phyloP scores from a whole-genome alignment of 805 yeast species.

The Kluyveromyces dobzhanskii region DNA sequence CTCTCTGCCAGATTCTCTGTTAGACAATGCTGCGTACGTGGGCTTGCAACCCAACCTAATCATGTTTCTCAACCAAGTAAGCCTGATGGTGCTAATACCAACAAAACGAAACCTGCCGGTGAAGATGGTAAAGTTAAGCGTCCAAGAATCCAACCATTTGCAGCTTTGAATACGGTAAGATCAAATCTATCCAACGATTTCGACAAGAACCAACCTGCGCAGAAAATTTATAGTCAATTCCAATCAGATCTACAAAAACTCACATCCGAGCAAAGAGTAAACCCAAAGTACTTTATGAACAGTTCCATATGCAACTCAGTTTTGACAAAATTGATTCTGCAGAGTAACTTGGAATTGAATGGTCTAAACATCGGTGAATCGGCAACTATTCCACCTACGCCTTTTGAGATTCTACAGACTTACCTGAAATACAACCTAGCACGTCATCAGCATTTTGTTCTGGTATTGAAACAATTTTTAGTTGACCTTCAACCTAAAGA shows the following conservation, averaged over 20 bases:
- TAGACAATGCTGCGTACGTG: neutral
- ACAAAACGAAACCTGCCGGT: neutral
- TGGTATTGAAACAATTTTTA: conserved; percentile 18
- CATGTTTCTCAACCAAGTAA: conserved; percentile 1
- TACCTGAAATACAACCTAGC: conserved; percentile 21
- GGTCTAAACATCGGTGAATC: conserved; percentile 3
- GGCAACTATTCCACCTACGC: conserved; percentile 10
- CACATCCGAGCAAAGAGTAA: neutral
- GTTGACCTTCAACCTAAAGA: conserved; percentile 17
- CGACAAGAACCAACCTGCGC: neutral
- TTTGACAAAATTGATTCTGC: conserved; percentile 1
- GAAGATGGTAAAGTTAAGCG: neutral
- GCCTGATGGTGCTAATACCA: neutral
- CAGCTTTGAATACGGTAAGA: neutral
- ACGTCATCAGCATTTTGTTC: conserved; percentile 22
- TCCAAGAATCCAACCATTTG: neutral
- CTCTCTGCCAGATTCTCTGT: neutral
- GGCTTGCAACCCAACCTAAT: conserved; percentile 1
- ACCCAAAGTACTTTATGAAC: conserved; percentile 1
- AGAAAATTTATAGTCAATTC: conserved; percentile 1
- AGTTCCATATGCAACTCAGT: conserved; percentile 2
- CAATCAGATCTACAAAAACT: neutral
- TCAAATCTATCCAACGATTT: neutral
- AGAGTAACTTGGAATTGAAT: neutral
- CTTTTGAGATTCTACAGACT: conserved; percentile 21